Conservation (phyloP, 352 stramenopile species). For the Globisporangium iwayamae region DNA sequence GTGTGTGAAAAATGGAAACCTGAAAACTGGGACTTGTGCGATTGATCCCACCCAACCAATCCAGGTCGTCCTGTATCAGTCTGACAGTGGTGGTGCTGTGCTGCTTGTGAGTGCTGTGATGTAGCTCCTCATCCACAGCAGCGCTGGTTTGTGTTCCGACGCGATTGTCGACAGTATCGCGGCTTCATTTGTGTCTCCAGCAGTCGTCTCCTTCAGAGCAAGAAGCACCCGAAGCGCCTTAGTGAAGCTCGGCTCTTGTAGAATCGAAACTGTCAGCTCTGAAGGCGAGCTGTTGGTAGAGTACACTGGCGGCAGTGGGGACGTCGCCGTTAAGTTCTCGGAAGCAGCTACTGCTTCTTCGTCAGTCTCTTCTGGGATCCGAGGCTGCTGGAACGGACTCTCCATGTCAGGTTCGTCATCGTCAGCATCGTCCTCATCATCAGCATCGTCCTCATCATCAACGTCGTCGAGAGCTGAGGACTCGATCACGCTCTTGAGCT, state of each 20-base stretch:
- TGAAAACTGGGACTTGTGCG: neutral
- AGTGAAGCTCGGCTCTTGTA: slow-evolving; percentile 45
- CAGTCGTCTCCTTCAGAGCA: slow-evolving; percentile 5
- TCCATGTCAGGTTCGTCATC: slow-evolving; percentile 26
- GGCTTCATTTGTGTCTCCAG: slow-evolving; percentile 13
- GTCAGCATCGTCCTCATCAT: slow-evolving; percentile 27
- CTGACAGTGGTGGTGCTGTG: neutral
- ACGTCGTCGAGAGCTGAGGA: slow-evolving; percentile 12
- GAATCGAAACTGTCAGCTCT: slow-evolving; percentile 18
- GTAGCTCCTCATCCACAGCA: slow-evolving; percentile 23
- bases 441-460: slow-evolving; percentile 25
- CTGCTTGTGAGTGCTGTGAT: neutral
- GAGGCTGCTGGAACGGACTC: neutral
- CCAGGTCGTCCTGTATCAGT: neutral
- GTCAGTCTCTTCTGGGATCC: slow-evolving; percentile 22
- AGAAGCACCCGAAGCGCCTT: slow-evolving; percentile 29
- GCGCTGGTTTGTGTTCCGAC: slow-evolving; percentile 9
- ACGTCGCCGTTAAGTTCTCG: slow-evolving; percentile 7
- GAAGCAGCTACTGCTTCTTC: slow-evolving; percentile 27
- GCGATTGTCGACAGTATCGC: neutral
- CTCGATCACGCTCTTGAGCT: slow-evolving; percentile 65
- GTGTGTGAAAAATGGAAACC: slow-evolving; percentile 6
- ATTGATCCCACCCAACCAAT: neutral
- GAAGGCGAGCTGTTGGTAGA: neutral
- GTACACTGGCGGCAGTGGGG: slow-evolving; percentile 29